Conservation (phyloP, 495 filamentous ascomycete species). For the Neurospora sp. region DNA sequence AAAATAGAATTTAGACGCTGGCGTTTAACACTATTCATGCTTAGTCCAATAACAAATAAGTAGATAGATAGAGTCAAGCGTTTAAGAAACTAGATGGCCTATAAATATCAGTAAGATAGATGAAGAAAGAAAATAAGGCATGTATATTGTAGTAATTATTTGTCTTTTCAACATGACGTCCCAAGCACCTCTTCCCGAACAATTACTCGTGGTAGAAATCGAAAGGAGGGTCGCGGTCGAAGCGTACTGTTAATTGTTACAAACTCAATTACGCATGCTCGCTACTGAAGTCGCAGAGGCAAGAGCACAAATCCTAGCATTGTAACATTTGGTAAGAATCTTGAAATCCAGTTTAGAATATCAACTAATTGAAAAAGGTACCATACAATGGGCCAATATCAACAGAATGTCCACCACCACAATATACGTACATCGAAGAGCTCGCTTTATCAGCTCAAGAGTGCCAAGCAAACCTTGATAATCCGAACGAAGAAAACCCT, state of each 20-base stretch:
- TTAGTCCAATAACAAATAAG: not conserved
- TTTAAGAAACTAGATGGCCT: not conserved
- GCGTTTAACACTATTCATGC: not conserved
- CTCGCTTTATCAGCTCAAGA: not conserved
- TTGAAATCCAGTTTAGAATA: not conserved
- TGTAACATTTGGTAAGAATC: not conserved
- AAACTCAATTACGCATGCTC: not conserved
- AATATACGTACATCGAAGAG: not conserved
- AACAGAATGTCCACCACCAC: not conserved
- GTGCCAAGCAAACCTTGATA: not conserved
- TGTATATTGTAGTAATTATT: not conserved
- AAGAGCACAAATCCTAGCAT: not conserved
- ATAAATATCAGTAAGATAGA: not conserved
- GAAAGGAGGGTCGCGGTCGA: not conserved
- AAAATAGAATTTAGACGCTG: not conserved
- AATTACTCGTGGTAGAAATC: not conserved
- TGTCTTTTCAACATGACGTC: not conserved
- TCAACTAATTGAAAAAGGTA: not conserved
- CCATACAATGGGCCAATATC: not conserved
- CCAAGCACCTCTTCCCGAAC: not conserved
- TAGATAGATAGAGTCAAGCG: not conserved
- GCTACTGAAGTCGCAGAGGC: not conserved
- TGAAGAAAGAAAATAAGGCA: not conserved
- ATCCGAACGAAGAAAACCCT: not conserved
- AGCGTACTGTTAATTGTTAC: not conserved